Evolutionary conservation across 1,284 basidiomycete genomes (phyloP), one percentile per base, ranked within the genome.

Genomic region (Xerocomus nothofagi): DNA sequence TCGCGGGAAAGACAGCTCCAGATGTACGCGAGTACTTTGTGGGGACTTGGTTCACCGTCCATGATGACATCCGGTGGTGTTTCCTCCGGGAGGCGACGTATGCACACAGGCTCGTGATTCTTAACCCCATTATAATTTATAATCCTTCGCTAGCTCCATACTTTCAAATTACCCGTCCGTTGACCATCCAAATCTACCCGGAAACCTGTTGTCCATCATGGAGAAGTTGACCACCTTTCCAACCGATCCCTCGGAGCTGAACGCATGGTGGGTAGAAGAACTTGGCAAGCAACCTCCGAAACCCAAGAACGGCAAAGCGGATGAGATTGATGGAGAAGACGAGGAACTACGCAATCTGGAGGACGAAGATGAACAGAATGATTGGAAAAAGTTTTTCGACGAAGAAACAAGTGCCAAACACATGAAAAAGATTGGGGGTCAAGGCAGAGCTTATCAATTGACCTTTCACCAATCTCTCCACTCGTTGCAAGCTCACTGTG

Each of bases 1-100:
- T 57, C 18, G 65, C 70, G 21, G 68, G 72, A 3, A 63, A 70
- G 36, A 67, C 84, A 23, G 76, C 84, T 40, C 44, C 73, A 3
- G 85, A 88, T 55, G 82, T 91, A 9, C 70, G 80, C 20, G 75
- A 84, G 44, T 67, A 77, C 23, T 90, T 91, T 62, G 71, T 84
- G 50, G 78, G 81, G 32, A 82, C 77, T 10, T 92, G 85, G 83
- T 77, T 92, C 53, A 84, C 83, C 56, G 82, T 88, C 15, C 74
- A 95, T 66, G 91, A 95, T 56, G 97, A 98, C 66, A 76, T 98
- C 23, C 84, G 95, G 50, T 97, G 91, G 86, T 92, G 91, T 68
- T 97, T 97, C 72, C 80, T 98, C 52, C 82, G 89, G 32, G 93
- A 97, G 61, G 76, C 89, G 24, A 81, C 79, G 87, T 92, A 72